These are phyloP conservation scores for Juncus inflexus DNA, from an alignment of 176 grass and related monocot genomes.

Conservation along the genomic window DNA sequence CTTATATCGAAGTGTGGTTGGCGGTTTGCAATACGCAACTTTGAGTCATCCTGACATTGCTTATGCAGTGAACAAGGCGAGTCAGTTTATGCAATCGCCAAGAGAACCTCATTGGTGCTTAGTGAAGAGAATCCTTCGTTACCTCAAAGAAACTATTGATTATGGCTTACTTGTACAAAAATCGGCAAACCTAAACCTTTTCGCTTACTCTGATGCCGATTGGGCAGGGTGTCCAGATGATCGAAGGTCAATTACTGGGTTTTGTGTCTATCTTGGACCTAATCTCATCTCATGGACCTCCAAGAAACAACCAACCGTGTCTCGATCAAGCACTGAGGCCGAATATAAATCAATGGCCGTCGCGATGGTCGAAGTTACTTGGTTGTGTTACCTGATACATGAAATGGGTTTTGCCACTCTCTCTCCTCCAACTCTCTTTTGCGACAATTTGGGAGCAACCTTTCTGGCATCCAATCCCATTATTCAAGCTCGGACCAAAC, in stretches of 20 bases:
- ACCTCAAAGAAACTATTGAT: neutral
- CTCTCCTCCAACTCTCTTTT: neutral
- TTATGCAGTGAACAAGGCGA: neutral
- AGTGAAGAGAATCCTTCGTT: neutral
- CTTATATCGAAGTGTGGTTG: neutral
- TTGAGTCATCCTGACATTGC: conserved; percentile 3
- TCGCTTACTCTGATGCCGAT: neutral
- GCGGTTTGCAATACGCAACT: neutral
- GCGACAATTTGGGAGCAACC: neutral
- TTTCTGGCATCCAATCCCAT: neutral
- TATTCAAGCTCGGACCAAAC: conserved; percentile 5
- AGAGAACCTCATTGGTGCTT: neutral
- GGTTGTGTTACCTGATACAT: neutral
- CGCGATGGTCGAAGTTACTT: neutral
- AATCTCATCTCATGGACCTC: conserved; percentile 4
- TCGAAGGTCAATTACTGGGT: neutral
- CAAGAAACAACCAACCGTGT: conserved; percentile 1
- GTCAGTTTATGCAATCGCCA: conserved; percentile 5
- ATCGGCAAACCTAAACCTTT: neutral
- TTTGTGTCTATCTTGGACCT: neutral
- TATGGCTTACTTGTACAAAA: neutral
- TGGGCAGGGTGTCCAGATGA: conserved; percentile 11
- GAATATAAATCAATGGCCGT: neutral
- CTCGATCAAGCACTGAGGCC: neutral
- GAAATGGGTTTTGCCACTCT: neutral